Conservation (phyloP, 768 basidiomycete species). For the Leccinum obscurum region DNA sequence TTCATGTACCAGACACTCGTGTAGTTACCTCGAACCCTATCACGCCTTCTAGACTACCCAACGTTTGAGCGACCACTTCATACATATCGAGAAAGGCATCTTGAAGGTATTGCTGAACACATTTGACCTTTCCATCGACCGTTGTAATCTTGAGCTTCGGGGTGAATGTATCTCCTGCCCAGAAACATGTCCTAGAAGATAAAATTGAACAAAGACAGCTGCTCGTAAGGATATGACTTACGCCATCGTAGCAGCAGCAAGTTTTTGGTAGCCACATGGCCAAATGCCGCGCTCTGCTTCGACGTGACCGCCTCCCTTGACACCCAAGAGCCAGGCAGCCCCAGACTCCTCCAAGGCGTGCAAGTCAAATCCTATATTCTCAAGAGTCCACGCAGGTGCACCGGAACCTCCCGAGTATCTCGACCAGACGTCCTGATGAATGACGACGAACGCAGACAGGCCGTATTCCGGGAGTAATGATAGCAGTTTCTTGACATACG, state of each 20-base stretch:
- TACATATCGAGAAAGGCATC: slow-evolving; percentile 78
- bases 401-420: slow-evolving; percentile 94
- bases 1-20: neutral
- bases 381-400: slow-evolving; percentile 95
- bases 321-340: slow-evolving; percentile 85
- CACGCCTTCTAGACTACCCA: slow-evolving; percentile 77
- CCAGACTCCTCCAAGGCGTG: slow-evolving; percentile 75
- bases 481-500: slow-evolving; percentile 71
- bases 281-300: slow-evolving; percentile 83
- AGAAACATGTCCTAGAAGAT: slow-evolving; percentile 76
- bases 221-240: slow-evolving; percentile 37
- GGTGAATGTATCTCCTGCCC: slow-evolving; percentile 87
- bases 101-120: slow-evolving; percentile 84
- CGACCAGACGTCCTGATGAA: slow-evolving; percentile 98
- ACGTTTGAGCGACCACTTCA: slow-evolving; percentile 58
- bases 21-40: slow-evolving; percentile 81
- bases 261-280: slow-evolving; percentile 93
- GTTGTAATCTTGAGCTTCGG: slow-evolving; percentile 65
- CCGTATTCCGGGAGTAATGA: slow-evolving; percentile 72
- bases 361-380: slow-evolving; percentile 83
- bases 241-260: slow-evolving; percentile 94
- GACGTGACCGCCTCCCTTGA: slow-evolving; percentile 71
- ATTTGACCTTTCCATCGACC: slow-evolving; percentile 47
- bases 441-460: slow-evolving; percentile 68
- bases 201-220: slow-evolving; percentile 1